Evolutionary conservation across 1,284 basidiomycete genomes (phyloP).

Genomic region (Cryptococcus sp.): DNA sequence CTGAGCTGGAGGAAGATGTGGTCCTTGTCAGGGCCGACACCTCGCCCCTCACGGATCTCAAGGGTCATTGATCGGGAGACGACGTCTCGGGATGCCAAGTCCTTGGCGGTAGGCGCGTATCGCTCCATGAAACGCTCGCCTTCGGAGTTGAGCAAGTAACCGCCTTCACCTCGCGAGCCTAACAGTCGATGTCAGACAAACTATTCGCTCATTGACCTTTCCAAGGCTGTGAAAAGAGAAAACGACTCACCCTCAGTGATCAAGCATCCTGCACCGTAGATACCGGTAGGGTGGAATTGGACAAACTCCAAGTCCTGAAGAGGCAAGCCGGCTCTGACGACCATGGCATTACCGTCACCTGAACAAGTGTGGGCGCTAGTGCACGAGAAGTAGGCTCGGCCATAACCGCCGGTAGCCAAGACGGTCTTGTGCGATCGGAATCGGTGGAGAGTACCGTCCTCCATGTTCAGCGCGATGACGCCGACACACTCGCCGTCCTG

Average conservation of each 20-base stretch:
- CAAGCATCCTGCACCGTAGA: conserved; percentile 98
- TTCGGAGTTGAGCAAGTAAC: conserved; percentile 97
- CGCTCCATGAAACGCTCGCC: conserved; percentile 99
- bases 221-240: not conserved
- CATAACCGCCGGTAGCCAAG: conserved; percentile 97
- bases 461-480: conserved; percentile 98
- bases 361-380: conserved; percentile 99
- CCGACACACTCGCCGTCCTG: conserved; percentile 98
- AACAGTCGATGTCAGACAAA: not conserved
- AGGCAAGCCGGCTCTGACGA: conserved; percentile 92
- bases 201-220: not conserved
- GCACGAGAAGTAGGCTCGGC: conserved; percentile 98
- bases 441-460: conserved; percentile 97
- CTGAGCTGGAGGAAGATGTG: conserved; percentile 97
- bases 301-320: conserved; percentile 98
- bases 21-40: conserved; percentile 98
- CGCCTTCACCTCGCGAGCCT: conserved; percentile 99
- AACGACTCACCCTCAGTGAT: conserved; percentile 85
- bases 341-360: conserved; percentile 99
- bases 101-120: conserved; percentile 98
- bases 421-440: conserved; percentile 99
- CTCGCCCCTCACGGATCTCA: conserved; percentile 98
- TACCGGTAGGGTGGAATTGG: conserved; percentile 99
- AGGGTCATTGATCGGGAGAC: conserved; percentile 99
- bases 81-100: conserved; percentile 98